Percentiles rank a stretch among this genome's conserved stretches.
Evolutionary conservation across 208 protist species (phyloP).

Genomic region (Trypanosoma scelopori): DNA sequence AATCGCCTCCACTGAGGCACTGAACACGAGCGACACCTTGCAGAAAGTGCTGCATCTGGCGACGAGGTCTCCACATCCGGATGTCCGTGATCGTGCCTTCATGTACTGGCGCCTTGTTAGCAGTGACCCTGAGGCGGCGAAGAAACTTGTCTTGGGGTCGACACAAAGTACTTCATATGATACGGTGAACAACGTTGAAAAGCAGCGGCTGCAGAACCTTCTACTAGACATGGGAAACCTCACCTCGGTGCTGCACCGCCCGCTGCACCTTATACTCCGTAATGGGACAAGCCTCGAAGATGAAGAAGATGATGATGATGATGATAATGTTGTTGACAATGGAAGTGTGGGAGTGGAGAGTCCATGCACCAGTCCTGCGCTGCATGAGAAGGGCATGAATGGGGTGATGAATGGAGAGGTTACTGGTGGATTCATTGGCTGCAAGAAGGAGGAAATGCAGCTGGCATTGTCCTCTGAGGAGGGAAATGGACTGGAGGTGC

Average conservation of each 20-base stretch:
- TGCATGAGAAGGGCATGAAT: not conserved
- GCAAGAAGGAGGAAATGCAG: not conserved
- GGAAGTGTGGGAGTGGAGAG: too few relatives aligned
- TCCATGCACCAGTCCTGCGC: not conserved
- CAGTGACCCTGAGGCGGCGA: slow-evolving; percentile 90
- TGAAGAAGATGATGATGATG: slow-evolving; percentile 29
- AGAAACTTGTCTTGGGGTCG: slow-evolving; percentile 69
- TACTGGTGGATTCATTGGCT: not conserved
- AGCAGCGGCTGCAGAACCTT: slow-evolving; percentile 10
- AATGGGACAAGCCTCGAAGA: slow-evolving; percentile 14
- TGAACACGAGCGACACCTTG: slow-evolving; percentile 46
- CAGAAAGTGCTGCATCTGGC: slow-evolving; percentile 79
- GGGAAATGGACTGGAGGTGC: slow-evolving; percentile 52
- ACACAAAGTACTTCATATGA: slow-evolving; percentile 51
- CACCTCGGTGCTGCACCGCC: slow-evolving; percentile 33
- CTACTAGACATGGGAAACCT: slow-evolving; percentile 41
- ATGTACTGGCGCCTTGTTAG: slow-evolving; percentile 98
- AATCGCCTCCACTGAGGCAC: slow-evolving; percentile 10
- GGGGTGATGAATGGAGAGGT: not conserved
- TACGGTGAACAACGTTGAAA: slow-evolving; percentile 8
- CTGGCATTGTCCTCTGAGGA: slow-evolving; percentile 34
- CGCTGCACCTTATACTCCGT: slow-evolving; percentile 34
- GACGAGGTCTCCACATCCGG: slow-evolving; percentile 92
- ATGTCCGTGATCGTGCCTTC: slow-evolving; percentile 97
- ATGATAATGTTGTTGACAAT: not conserved